Base-by-base conservation (phyloP, 208 protist genomes). In the Trypanosoma scelopori region DNA sequence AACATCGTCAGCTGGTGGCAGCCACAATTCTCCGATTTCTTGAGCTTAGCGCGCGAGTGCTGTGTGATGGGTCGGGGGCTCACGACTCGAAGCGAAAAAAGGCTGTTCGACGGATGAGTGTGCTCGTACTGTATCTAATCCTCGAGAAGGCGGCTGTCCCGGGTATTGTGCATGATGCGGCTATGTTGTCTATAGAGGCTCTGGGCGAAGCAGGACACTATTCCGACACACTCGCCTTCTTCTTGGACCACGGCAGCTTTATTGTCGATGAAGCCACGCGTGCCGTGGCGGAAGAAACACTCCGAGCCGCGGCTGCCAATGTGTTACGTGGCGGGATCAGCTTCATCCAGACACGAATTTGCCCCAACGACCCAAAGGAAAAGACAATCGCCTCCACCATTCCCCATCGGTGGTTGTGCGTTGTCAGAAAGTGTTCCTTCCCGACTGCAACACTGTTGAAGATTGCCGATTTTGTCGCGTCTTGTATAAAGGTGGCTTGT, bases 111-210 rank as follows among this genome's bases (percentile, higher is more conserved):
- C 30, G 65, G 35, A 23, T 78, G 42, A 73, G 68, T 30, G 65
- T 88, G 3, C 69, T 93, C 45, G 81, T 82, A 6, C 60, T 93
- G n/a, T 96, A 93, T 55, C 68, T 90, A n/a, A 79, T 96, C 23
- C 65, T 96, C 62, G 87, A 96, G 65, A 96, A 96, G 77, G 87
- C 84, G 9, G 64, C 87, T n/a, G 62, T 69, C 15, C 45, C 72
- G 20, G 74, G 79, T 12, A 52, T 81, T 12, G 85, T 93, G 35
- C 81, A 78, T 43, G 81, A 87, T 55, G 69, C 74, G 2, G 90
- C 90, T 2, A 63, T 89, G 58, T 62, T 53, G 28, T 84, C 77
- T 60, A 48, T 91, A 46, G 69, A 78, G 25, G 65, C 52, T 46
- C 81, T 87, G 55, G 73, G 71, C 27, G 42, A 49, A 1, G 84